These are phyloP conservation scores for Mortierella sp. DNA, from an alignment of 371 early-diverging fungal genomes.

Conservation along the genomic window DNA sequence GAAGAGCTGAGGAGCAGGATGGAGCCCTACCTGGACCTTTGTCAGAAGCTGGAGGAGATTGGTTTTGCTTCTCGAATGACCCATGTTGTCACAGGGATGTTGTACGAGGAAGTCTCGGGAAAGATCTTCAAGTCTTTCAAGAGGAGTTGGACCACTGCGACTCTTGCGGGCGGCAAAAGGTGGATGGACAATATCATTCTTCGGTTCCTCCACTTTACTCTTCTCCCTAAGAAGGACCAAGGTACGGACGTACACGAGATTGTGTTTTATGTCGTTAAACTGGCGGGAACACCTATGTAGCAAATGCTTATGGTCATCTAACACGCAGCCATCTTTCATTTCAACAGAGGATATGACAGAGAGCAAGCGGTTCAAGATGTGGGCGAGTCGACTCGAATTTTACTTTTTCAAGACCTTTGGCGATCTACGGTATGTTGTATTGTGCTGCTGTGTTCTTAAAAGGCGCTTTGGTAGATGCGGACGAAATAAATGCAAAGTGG, in stretches of 20 bases:
- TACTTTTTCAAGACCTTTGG: conserved; percentile 58
- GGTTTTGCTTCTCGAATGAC: conserved; percentile 42
- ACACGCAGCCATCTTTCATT: not conserved
- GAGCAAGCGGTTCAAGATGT: conserved; percentile 42
- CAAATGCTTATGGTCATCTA: not conserved
- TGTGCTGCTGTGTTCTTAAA: not conserved
- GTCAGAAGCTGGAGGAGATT: conserved; percentile 38
- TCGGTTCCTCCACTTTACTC: conserved; percentile 38
- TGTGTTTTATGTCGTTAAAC: conserved; percentile 1
- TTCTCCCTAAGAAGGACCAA: conserved; percentile 33
- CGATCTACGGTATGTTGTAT: conserved; percentile 36
- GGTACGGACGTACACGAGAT: conserved; percentile 14
- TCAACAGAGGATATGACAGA: conserved; percentile 21
- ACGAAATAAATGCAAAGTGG: not conserved
- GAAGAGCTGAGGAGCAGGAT: conserved; percentile 6
- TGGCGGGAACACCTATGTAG: not conserved
- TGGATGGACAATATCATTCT: conserved; percentile 50
- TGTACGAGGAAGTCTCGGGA: conserved; percentile 38
- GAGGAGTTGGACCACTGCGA: conserved; percentile 29
- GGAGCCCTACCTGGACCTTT: conserved; percentile 27
- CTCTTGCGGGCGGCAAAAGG: conserved; percentile 37
- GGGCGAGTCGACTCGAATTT: conserved; percentile 51
- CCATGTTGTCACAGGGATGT: conserved; percentile 41
- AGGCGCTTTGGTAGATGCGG: not conserved
- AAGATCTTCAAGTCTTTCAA: conserved; percentile 33